phyloP scores from a whole-genome alignment of 2,329 filamentous ascomycete species.

The Furcasterigmium sp. region DNA sequence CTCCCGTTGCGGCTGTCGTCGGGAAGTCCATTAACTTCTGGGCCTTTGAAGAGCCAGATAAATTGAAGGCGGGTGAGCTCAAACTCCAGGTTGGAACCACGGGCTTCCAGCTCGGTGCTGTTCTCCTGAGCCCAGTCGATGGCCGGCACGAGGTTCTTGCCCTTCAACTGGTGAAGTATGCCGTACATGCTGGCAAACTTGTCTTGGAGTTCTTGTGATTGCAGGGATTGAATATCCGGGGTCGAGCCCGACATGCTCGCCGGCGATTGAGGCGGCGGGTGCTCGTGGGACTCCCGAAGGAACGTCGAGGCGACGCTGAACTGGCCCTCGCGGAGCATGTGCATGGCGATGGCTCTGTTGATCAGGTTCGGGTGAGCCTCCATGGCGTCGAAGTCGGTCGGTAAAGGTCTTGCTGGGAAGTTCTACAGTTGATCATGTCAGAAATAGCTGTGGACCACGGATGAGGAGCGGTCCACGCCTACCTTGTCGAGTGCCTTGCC shows the following conservation, averaged over 20 bases:
- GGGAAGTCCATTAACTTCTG: conserved; percentile 47
- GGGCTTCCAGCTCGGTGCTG: conserved; percentile 63
- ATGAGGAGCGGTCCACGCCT: conserved; percentile 12
- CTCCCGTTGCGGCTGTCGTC: conserved; percentile 51
- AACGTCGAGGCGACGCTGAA: conserved; percentile 86
- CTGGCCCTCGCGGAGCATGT: conserved; percentile 88
- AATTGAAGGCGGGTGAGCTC: conserved; percentile 88
- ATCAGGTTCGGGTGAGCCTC: conserved; percentile 64
- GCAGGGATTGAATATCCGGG: conserved; percentile 49
- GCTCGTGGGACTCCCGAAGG: conserved; percentile 60
- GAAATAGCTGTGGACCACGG: conserved; percentile 10
- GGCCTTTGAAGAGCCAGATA: conserved; percentile 76
- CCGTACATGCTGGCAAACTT: conserved; percentile 88
- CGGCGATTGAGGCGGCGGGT: conserved; percentile 17
- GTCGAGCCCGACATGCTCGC: conserved; percentile 8
- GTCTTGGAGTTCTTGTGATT: conserved; percentile 65
- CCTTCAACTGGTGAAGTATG: conserved; percentile 74
- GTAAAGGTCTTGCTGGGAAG: conserved; percentile 54
- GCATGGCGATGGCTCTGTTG: conserved; percentile 89
- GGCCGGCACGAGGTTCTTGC: conserved; percentile 71
- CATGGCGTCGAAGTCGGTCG: conserved; percentile 76
- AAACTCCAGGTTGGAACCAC: conserved; percentile 91
- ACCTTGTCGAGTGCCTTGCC: conserved; percentile 82
- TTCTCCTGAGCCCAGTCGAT: conserved; percentile 81
- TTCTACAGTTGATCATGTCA: conserved; percentile 16